Conservation (phyloP, 768 basidiomycete species). For the Amanita rimosa region DNA sequence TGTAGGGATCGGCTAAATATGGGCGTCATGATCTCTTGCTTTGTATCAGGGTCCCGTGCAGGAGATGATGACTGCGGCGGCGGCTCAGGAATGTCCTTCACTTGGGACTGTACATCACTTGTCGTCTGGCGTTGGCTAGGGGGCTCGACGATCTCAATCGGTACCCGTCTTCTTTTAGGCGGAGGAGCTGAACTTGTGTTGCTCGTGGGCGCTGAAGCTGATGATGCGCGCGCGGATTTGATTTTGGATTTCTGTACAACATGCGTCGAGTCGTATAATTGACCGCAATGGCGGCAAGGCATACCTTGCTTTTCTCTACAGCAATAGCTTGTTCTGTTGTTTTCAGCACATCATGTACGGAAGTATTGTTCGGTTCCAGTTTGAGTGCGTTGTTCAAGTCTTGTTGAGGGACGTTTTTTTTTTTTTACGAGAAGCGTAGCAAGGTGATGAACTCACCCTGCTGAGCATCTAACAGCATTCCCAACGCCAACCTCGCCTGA, state of each 20-base stretch:
- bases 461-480: constrained; percentile 44
- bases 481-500: constrained; percentile 54
- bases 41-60: not conserved
- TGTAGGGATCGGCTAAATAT: constrained; percentile 18
- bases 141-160: constrained; percentile 48
- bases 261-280: not conserved
- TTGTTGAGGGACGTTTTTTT: constrained; percentile 18
- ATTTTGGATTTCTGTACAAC: constrained; percentile 17
- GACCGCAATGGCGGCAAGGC: not conserved
- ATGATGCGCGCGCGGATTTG: constrained; percentile 8
- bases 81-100: not conserved
- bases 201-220: constrained; percentile 9
- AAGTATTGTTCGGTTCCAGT: constrained; percentile 53
- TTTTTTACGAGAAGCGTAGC: constrained; percentile 10
- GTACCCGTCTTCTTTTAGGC: constrained; percentile 45
- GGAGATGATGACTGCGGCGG: not conserved
- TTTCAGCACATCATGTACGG: constrained; percentile 51
- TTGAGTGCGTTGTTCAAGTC: constrained; percentile 50
- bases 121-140: constrained; percentile 1
- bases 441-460: constrained; percentile 36
- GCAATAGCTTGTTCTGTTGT: constrained; percentile 33
- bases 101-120: not conserved
- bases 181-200: constrained; percentile 4
- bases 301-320: constrained; percentile 24
- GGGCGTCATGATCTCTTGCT: constrained; percentile 10